Conservation (phyloP, 1,284 basidiomycete genomes). For the Sutorius eximius region DNA sequence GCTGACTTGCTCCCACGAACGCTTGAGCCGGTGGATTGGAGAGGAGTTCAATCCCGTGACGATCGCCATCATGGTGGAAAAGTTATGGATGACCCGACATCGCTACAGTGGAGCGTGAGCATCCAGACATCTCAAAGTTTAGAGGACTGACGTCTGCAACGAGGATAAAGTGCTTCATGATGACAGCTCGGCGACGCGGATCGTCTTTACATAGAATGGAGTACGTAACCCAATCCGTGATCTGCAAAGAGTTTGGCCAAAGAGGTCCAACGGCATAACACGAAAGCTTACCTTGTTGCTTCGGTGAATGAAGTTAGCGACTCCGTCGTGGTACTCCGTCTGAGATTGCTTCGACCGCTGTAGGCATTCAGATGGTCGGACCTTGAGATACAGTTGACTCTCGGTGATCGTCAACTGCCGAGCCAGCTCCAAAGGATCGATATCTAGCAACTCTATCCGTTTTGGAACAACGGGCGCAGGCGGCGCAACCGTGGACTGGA, state of each 20-base stretch:
- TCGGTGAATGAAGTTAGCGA: slow-evolving; percentile 72
- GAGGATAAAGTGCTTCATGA: slow-evolving; percentile 78
- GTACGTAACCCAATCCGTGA: slow-evolving; percentile 77
- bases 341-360: slow-evolving; percentile 55
- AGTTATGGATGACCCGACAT: slow-evolving; percentile 73
- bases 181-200: slow-evolving; percentile 61
- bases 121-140: background rate
- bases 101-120: slow-evolving; percentile 43
- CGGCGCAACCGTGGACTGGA: slow-evolving; percentile 39
- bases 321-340: slow-evolving; percentile 53
- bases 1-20: slow-evolving; percentile 74
- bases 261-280: background rate
- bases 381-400: slow-evolving; percentile 65
- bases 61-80: slow-evolving; percentile 77
- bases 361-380: slow-evolving; percentile 73
- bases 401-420: slow-evolving; percentile 81
- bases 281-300: slow-evolving; percentile 57
- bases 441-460: slow-evolving; percentile 59
- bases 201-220: slow-evolving; percentile 71
- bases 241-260: slow-evolving; percentile 33
- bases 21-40: slow-evolving; percentile 71
- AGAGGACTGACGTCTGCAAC: slow-evolving; percentile 65
- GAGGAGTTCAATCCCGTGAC: slow-evolving; percentile 78
- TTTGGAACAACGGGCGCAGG: slow-evolving; percentile 63
- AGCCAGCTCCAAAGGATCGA: slow-evolving; percentile 77